Percentiles rank a stretch among this genome's conserved stretches.
Conservation (phyloP, 83 land plant genomes). For the Larix sibirica region DNA sequence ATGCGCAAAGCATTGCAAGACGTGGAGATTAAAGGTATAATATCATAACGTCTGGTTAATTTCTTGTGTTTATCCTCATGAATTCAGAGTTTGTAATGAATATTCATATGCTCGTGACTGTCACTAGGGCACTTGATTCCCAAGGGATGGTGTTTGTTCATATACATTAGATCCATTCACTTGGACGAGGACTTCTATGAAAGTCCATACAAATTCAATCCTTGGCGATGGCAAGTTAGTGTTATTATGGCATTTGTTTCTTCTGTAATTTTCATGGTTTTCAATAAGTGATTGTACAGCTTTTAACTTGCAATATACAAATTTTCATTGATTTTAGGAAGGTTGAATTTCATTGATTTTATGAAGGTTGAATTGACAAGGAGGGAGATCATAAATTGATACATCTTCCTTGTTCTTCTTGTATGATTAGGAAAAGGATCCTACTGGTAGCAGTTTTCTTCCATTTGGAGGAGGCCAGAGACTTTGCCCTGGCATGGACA, state of each 20-base stretch:
- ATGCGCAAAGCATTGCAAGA: slow-evolving; percentile 60
- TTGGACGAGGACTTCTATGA: slow-evolving; percentile 52
- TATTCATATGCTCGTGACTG: neutral
- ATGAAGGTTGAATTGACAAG: neutral
- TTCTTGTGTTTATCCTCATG: neutral
- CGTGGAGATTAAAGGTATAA: slow-evolving; percentile 42
- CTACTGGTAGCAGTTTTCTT: slow-evolving; percentile 38
- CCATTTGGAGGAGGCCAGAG: slow-evolving; percentile 77
- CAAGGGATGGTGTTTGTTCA: slow-evolving; percentile 64
- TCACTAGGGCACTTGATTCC: slow-evolving; percentile 44
- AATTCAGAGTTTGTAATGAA: neutral
- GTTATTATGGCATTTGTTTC: neutral
- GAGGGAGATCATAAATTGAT: neutral
- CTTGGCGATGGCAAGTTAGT: slow-evolving; percentile 76
- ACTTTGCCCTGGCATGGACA: slow-evolving; percentile 66
- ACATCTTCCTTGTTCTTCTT: neutral
- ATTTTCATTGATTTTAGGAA: too few species aligned
- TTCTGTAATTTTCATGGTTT: too few species aligned
- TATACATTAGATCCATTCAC: slow-evolving; percentile 64
- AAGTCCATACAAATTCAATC: slow-evolving; percentile 54
- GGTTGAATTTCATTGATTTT: too few species aligned
- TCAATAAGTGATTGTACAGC: too few species aligned
- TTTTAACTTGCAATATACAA: too few species aligned
- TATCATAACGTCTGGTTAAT: neutral
- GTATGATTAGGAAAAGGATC: slow-evolving; percentile 37